phyloP scores from a whole-genome alignment of 1,284 basidiomycete species.

The Austropuccinia psidii region DNA sequence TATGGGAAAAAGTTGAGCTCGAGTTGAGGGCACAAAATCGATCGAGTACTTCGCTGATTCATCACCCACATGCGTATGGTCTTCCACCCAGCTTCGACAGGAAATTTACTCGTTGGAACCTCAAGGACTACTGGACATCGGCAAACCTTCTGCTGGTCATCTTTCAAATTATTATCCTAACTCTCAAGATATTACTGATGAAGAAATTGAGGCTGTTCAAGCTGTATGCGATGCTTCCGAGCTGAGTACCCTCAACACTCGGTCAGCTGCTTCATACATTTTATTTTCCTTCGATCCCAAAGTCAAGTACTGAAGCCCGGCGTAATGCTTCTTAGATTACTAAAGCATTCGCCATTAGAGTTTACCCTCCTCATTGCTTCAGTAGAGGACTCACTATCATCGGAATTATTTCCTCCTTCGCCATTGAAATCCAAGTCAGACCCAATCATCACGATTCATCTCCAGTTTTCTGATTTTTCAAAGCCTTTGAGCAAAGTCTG shows the following conservation, averaged over 20 bases:
- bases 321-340: conserved; percentile 52
- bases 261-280: conserved; percentile 51
- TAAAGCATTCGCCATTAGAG: conserved; percentile 55
- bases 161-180: conserved; percentile 74
- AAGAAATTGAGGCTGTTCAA: conserved; percentile 66
- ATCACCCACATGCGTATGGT: background rate
- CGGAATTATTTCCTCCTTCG: conserved; percentile 50
- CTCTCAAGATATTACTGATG: conserved; percentile 57
- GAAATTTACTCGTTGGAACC: conserved; percentile 64
- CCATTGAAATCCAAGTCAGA: conserved; percentile 52
- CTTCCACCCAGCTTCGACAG: conserved; percentile 55
- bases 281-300: background rate
- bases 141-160: conserved; percentile 66
- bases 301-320: background rate
- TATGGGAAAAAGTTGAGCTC: conserved; percentile 58
- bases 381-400: conserved; percentile 46
- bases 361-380: conserved; percentile 69
- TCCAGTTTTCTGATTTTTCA: conserved; percentile 56
- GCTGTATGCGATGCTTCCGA: conserved; percentile 62
- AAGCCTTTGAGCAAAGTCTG: conserved; percentile 55
- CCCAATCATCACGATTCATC: conserved; percentile 57
- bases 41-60: background rate
- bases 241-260: conserved; percentile 70
- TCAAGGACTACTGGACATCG: conserved; percentile 62
- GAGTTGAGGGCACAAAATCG: conserved; percentile 21